Conservation (phyloP, 768 basidiomycete species). For the Boletellus ananas region DNA sequence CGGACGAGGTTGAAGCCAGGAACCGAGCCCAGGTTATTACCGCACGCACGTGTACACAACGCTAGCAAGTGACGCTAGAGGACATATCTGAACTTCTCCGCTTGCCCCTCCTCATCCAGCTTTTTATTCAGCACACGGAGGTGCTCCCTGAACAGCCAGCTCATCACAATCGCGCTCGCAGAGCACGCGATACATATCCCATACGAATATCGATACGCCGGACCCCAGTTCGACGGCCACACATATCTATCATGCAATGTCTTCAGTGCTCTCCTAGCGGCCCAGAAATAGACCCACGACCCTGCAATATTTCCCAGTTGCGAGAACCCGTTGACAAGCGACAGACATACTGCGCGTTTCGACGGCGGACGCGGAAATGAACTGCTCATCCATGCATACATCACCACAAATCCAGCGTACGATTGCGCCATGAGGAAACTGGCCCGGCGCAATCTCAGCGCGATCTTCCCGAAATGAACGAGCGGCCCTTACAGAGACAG, state of each 20-base stretch:
- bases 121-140: conserved; percentile 41
- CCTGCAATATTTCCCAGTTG: conserved; percentile 84
- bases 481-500: conserved; percentile 48
- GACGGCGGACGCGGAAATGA: conserved; percentile 73
- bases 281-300: conserved; percentile 47
- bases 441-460: conserved; percentile 6
- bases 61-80: conserved; percentile 24
- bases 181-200: conserved; percentile 65
- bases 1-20: neutral
- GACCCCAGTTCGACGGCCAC: conserved; percentile 69
- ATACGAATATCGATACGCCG: conserved; percentile 67
- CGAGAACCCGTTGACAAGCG: conserved; percentile 76
- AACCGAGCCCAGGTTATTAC: neutral
- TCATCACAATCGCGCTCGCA: conserved; percentile 48
- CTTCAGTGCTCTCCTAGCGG: neutral
- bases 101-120: conserved; percentile 35
- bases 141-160: conserved; percentile 43
- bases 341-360: conserved; percentile 81
- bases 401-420: conserved; percentile 68
- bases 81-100: conserved; percentile 47
- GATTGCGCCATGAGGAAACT: conserved; percentile 77
- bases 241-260: conserved; percentile 42
- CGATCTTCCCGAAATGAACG: conserved; percentile 4
- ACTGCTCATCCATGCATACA: conserved; percentile 51
- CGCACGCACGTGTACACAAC: conserved; percentile 4